Conservation (phyloP, 1,139 yeast species). For the Geotrichum cucujoidarum region DNA sequence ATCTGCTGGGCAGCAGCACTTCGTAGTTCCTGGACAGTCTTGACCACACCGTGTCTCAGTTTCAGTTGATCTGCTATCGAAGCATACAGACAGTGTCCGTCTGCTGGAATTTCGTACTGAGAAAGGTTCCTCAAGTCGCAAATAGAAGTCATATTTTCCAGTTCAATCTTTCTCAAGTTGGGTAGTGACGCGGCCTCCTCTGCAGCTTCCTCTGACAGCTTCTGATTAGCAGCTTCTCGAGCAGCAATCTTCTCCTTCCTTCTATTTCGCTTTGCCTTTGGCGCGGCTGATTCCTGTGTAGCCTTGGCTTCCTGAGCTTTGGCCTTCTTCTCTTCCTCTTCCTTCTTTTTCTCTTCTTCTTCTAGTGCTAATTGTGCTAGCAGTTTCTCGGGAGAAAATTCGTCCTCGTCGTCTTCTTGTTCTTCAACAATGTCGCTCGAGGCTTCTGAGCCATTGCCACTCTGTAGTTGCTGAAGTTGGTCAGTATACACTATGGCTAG, state of each 20-base stretch:
- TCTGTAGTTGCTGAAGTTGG: no score
- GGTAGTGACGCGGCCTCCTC: constrained; percentile 63
- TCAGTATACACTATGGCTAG: no score
- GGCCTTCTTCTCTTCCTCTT: constrained; percentile 17
- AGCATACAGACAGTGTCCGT: constrained; percentile 91
- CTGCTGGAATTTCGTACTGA: constrained; percentile 65
- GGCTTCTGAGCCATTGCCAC: no score
- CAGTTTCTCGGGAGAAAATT: constrained; percentile 59
- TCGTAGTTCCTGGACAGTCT: constrained; percentile 54
- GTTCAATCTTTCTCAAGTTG: constrained; percentile 66
- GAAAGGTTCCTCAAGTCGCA: constrained; percentile 46
- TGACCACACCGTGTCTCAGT: constrained; percentile 44
- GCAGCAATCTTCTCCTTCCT: constrained; percentile 78
- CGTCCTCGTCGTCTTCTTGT: constrained; percentile 40
- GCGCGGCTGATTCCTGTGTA: constrained; percentile 6
- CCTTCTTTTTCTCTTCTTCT: constrained; percentile 26
- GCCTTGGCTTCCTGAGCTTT: constrained; percentile 7
- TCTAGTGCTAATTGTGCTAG: constrained; percentile 51
- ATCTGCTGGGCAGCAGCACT: constrained; percentile 63
- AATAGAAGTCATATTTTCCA: constrained; percentile 54
- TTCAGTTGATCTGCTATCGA: constrained; percentile 74
- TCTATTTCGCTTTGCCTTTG: constrained; percentile 54
- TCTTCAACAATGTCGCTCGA: constrained; percentile 22
- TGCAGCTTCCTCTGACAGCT: constrained; percentile 61
- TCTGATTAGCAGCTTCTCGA: constrained; percentile 64